Conservation (phyloP, 768 basidiomycete genomes). For the Tylopilus felleus region DNA sequence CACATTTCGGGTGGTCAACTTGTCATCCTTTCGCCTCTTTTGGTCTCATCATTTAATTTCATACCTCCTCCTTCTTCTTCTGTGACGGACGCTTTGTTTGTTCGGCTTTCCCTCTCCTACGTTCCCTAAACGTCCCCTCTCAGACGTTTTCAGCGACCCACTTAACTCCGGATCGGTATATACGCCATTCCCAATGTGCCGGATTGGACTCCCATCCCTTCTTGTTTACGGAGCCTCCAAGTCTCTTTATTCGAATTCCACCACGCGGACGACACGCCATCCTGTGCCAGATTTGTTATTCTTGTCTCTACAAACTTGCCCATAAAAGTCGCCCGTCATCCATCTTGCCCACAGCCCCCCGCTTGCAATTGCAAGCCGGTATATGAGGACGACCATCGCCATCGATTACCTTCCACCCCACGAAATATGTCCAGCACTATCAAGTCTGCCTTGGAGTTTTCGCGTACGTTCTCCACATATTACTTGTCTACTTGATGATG, state of each 20-base stretch:
- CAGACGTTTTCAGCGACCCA: slow-evolving; percentile 29
- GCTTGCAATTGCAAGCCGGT: slow-evolving; percentile 25
- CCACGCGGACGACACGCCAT: slow-evolving; percentile 31
- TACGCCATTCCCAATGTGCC: slow-evolving; percentile 19
- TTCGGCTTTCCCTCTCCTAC: slow-evolving; percentile 23
- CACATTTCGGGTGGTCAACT: slow-evolving; percentile 27
- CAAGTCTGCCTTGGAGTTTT: slow-evolving; percentile 24
- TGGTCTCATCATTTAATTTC: slow-evolving; percentile 32
- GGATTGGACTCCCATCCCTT: slow-evolving; percentile 18
- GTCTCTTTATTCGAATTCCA: slow-evolving; percentile 9
- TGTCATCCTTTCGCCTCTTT: slow-evolving; percentile 26
- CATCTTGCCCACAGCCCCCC: slow-evolving; percentile 33
- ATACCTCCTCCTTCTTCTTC: slow-evolving; percentile 25
- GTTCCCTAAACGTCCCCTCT: slow-evolving; percentile 25
- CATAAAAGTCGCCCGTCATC: slow-evolving; percentile 25
- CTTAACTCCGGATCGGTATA: slow-evolving; percentile 29
- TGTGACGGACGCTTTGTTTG: slow-evolving; percentile 30
- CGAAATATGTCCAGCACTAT: slow-evolving; percentile 18
- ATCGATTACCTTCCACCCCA: slow-evolving; percentile 6
- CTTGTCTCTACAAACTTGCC: slow-evolving; percentile 8
- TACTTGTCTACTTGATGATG: background rate
- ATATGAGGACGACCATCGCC: slow-evolving; percentile 16
- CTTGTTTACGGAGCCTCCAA: slow-evolving; percentile 17
- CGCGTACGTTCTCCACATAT: slow-evolving; percentile 15
- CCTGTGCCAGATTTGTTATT: slow-evolving; percentile 36